These are phyloP conservation scores for Ustilago xerochloae DNA, from an alignment of 1,284 basidiomycete genomes.

Conservation along the genomic window DNA sequence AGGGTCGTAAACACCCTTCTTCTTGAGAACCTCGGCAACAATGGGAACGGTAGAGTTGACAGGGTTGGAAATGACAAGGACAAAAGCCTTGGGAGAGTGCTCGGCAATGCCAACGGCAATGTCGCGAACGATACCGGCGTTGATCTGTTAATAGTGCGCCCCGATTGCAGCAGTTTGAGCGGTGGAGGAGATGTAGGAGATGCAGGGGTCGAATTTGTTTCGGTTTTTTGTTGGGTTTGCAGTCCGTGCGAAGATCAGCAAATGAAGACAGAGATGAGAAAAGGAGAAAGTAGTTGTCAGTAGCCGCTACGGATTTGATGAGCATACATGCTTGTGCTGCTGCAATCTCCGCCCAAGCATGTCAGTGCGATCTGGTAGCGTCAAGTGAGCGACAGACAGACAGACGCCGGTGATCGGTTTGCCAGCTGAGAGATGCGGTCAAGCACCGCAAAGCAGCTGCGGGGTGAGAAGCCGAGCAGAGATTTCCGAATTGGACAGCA, in stretches of 20 bases:
- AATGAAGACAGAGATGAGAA: background rate
- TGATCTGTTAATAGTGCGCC: conserved; percentile 76
- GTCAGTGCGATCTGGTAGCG: too few species aligned
- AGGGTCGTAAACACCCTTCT: conserved; percentile 64
- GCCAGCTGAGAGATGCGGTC: conserved; percentile 5
- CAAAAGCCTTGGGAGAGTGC: conserved; percentile 86
- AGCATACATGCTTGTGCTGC: too few species aligned
- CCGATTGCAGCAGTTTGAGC: background rate
- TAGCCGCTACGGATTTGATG: background rate
- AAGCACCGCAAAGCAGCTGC: background rate
- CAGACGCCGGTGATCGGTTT: background rate
- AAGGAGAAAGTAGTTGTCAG: conserved; percentile 1
- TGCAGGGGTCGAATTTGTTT: background rate
- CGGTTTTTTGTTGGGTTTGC: conserved; percentile 11
- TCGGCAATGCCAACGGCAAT: conserved; percentile 89
- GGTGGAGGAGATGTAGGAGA: too few species aligned
- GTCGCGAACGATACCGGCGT: conserved; percentile 94
- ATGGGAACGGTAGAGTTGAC: conserved; percentile 97
- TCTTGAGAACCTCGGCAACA: conserved; percentile 74
- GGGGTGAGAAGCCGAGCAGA: background rate
- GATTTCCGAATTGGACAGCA: conserved; percentile 14
- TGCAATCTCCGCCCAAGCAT: too few species aligned
- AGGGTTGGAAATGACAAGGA: conserved; percentile 96
- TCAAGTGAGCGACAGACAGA: too few species aligned
- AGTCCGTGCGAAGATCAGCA: conserved; percentile 67